Evolutionary conservation across 345 rosid species (phyloP), one percentile per base, ranked within the genome.

Genomic region (Camelina hispida): DNA sequence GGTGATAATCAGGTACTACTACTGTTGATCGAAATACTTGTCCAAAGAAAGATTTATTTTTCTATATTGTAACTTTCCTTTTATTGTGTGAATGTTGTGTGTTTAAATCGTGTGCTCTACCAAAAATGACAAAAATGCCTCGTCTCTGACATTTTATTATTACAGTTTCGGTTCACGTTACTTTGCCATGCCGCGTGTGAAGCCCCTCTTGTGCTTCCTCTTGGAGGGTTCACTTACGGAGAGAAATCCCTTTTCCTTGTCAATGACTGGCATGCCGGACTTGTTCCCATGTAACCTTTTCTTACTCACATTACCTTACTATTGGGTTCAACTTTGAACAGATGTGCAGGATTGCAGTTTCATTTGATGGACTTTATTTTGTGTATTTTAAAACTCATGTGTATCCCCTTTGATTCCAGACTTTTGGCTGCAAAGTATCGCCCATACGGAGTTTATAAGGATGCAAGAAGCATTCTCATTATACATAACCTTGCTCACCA

Each of bases 211-310:
- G 89, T 95, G 76, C 89, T 95, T 68, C 96, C 97, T 52, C 75
- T 95, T 69, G 97, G 99, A 65, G 99, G 99, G 17, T 91, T 81
- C 62, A 91, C 92, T 20, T 95, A 90, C 55, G 99, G 99, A 51
- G 97, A 90, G 80, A 91, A 90, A 69, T 88, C 95, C 68, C 84
- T 95, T 58, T 95, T 91, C 79, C 90, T 95, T 34, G 97, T 88
- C 72, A 95, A 95, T 74, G 99, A 95, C 84, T 95, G 99, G 99
- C 99, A 95, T 75, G 96, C 97, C 47, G 83, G 97, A 69, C 91
- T 95, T 60, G 97, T 95, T 56, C 92, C 99, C n/a, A 84, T 89
- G 97, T 95, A 85, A 89, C 80, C 35, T 37, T 47, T 46, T 51
- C 58, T 67, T 16, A 32, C 46, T 69, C 62, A 53, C 30, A 22